Evolutionary conservation across 2,329 filamentous ascomycete species (phyloP).

Genomic region (Ophiostoma australiae): DNA sequence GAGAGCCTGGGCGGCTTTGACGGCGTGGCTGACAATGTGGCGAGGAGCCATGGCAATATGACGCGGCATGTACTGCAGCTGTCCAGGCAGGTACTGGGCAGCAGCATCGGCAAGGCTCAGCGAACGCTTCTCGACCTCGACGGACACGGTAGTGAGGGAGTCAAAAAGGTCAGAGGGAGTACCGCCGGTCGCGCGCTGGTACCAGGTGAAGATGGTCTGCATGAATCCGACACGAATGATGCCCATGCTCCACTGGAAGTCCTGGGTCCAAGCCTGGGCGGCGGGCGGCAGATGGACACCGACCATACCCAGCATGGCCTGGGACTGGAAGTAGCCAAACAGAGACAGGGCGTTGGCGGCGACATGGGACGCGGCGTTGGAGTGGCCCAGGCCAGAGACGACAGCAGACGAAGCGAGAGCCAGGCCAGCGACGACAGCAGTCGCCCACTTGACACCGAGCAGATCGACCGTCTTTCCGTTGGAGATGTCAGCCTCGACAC

Average conservation of each 20-base stretch:
- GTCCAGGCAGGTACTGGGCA: conserved; percentile 37
- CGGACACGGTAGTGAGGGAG: conserved; percentile 62
- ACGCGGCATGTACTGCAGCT: conserved; percentile 39
- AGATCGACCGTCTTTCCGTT: conserved; percentile 83
- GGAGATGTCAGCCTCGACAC: conserved; percentile 72
- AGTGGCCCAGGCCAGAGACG: conserved; percentile 75
- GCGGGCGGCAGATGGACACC: conserved; percentile 71
- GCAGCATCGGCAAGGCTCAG: conserved; percentile 34
- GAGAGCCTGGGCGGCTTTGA: conserved; percentile 31
- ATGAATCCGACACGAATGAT: conserved; percentile 76
- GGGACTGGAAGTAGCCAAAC: conserved; percentile 81
- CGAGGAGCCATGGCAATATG: conserved; percentile 38
- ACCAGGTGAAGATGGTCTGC: conserved; percentile 78
- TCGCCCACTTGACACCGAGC: conserved; percentile 72
- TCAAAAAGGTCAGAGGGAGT: conserved; percentile 69
- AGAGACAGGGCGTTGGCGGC: conserved; percentile 78
- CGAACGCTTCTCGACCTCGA: conserved; percentile 61
- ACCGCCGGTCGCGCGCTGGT: conserved; percentile 78
- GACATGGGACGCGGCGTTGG: conserved; percentile 81
- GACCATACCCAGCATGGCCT: conserved; percentile 76
- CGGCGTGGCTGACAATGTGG: conserved; percentile 31
- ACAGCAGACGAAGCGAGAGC: conserved; percentile 71
- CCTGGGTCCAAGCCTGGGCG: conserved; percentile 80
- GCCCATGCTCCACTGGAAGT: conserved; percentile 90
- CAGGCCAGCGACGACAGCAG: conserved; percentile 71